Conservation (phyloP, 495 filamentous ascomycete genomes). For the Saxophila tyrrhenica region DNA sequence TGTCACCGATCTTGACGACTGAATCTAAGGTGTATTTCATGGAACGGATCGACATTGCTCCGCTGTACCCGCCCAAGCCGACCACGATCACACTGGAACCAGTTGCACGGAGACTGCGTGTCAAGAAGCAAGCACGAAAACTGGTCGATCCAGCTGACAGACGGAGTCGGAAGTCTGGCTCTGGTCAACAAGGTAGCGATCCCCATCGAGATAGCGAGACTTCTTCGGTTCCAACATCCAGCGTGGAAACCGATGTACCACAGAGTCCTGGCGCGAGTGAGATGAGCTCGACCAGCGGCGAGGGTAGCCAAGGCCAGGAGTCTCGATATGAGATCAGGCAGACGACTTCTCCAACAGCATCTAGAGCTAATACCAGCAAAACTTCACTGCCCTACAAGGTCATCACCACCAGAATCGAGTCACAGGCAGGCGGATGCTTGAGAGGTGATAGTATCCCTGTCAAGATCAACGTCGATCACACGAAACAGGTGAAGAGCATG, state of each 20-base stretch:
- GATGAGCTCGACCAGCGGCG: slow-evolving; percentile 47
- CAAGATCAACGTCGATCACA: slow-evolving; percentile 72
- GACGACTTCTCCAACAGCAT: slow-evolving; percentile 18
- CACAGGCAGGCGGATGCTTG: slow-evolving; percentile 71
- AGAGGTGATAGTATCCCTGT: slow-evolving; percentile 74
- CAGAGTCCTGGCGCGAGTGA: slow-evolving; percentile 48
- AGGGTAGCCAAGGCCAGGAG: slow-evolving; percentile 42
- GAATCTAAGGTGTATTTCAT: slow-evolving; percentile 67
- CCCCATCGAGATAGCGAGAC: slow-evolving; percentile 1
- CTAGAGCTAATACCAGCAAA: slow-evolving; percentile 34
- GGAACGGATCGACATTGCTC: slow-evolving; percentile 54
- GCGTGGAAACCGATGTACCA: neutral
- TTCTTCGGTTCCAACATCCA: slow-evolving; percentile 1
- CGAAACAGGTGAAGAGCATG: slow-evolving; percentile 74
- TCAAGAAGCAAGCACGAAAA: slow-evolving; percentile 24
- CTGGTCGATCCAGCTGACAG: slow-evolving; percentile 8
- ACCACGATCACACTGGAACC: slow-evolving; percentile 75
- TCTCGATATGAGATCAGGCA: slow-evolving; percentile 3
- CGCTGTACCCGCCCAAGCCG: slow-evolving; percentile 45
- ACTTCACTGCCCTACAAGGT: slow-evolving; percentile 45
- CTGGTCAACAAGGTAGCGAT: slow-evolving; percentile 8
- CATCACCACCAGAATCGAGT: slow-evolving; percentile 78
- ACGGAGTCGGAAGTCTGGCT: slow-evolving; percentile 1
- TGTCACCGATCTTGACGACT: slow-evolving; percentile 65
- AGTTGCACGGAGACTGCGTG: slow-evolving; percentile 44